These are phyloP conservation scores for Rhodotorula glutinis DNA, from an alignment of 1,284 basidiomycete genomes.

Conservation along the genomic window DNA sequence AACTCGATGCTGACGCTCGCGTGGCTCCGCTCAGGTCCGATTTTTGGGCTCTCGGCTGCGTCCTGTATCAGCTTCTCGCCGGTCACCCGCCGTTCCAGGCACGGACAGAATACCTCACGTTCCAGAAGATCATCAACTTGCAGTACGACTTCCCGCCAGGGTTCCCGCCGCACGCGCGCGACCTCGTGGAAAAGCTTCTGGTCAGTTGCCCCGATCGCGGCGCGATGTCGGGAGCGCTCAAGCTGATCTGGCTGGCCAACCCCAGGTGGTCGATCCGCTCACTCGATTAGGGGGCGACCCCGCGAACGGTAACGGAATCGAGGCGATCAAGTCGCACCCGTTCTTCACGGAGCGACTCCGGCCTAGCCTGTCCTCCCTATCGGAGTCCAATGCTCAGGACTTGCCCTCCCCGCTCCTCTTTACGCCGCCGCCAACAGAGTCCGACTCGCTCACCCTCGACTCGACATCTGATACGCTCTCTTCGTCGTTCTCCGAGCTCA, in stretches of 20 bases:
- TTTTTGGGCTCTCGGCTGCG: conserved; percentile 59
- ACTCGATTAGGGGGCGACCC: conserved; percentile 64
- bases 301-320: conserved; percentile 51
- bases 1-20: not conserved
- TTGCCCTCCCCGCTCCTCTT: not conserved
- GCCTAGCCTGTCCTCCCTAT: not conserved
- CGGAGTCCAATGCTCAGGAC: not conserved
- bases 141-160: conserved; percentile 53
- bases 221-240: too few relatives aligned
- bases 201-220: conserved; percentile 35
- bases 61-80: conserved; percentile 56
- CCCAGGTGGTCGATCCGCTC: conserved; percentile 60
- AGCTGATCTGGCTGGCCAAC: not conserved
- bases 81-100: conserved; percentile 58
- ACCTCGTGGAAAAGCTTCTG: conserved; percentile 52
- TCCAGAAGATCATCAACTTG: conserved; percentile 57
- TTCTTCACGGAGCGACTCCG: conserved; percentile 58
- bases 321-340: conserved; percentile 66
- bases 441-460: not conserved
- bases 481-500: not conserved
- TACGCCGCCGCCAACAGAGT: not conserved
- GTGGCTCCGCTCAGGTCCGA: conserved; percentile 48
- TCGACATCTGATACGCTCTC: not conserved
- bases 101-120: conserved; percentile 58
- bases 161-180: conserved; percentile 52